Percentiles rank a stretch among this genome's conserved stretches.
Evolutionary conservation across 169 alveolate species (phyloP).

Genomic region (Hepatocystis sp.): DNA sequence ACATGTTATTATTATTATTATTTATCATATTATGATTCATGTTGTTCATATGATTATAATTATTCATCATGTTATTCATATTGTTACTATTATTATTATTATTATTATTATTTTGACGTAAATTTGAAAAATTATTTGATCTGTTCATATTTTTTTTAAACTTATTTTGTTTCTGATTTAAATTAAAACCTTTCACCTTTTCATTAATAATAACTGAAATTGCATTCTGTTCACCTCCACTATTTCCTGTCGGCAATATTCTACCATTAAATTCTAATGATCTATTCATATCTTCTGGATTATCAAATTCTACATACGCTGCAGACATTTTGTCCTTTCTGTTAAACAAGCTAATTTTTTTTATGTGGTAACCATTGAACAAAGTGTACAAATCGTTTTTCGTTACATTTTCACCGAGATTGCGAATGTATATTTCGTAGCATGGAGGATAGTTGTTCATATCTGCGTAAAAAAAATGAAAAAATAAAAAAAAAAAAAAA

Average conservation of each 20-base stretch:
- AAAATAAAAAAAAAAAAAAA: neutral
- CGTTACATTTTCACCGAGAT: constrained; percentile 37
- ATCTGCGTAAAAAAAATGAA: constrained; percentile 6
- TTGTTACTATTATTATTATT: neutral
- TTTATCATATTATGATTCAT: constrained; percentile 8
- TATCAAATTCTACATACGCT: constrained; percentile 67
- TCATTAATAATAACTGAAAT: constrained; percentile 70
- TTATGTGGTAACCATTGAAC: constrained; percentile 70
- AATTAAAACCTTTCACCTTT: constrained; percentile 36
- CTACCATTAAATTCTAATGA: constrained; percentile 65
- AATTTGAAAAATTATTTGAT: constrained; percentile 20
- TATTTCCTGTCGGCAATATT: constrained; percentile 61
- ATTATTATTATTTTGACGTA: constrained; percentile 53
- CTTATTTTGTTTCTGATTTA: constrained; percentile 57
- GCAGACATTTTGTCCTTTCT: constrained; percentile 60
- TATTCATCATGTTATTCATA: constrained; percentile 6
- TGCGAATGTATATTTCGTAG: constrained; percentile 63
- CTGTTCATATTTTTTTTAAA: constrained; percentile 36
- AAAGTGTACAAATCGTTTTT: constrained; percentile 47
- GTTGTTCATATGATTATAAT: constrained; percentile 5
- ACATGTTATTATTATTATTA: constrained; percentile 13
- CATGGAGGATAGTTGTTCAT: constrained; percentile 23
- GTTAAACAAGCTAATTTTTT: constrained; percentile 49
- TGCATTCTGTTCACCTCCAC: constrained; percentile 45
- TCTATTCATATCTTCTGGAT: constrained; percentile 64